These are phyloP conservation scores for Dryas drummondii DNA, from an alignment of 306 rosid genomes.

Conservation along the genomic window DNA sequence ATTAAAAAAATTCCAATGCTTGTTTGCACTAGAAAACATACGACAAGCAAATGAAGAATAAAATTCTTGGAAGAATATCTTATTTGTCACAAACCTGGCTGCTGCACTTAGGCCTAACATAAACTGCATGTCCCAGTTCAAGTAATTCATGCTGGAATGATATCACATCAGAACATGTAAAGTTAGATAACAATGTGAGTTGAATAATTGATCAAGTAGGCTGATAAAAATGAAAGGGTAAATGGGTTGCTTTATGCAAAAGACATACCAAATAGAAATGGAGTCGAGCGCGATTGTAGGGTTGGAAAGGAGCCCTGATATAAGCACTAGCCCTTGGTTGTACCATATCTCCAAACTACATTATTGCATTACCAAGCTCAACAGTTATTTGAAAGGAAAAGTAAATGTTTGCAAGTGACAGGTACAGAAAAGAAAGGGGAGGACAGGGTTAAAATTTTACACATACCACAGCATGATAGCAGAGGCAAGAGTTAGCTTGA, in stretches of 20 bases:
- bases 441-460: not conserved
- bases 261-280: slow-evolving; percentile 48
- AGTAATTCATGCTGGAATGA: slow-evolving; percentile 56
- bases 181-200: not conserved
- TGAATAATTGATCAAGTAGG: not conserved
- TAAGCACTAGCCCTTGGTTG: slow-evolving; percentile 64
- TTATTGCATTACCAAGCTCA: not conserved
- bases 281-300: slow-evolving; percentile 65
- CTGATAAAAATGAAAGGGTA: not conserved
- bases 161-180: not conserved
- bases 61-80: not conserved
- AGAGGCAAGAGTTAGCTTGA: slow-evolving; percentile 65
- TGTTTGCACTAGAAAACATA: not conserved
- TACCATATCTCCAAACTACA: slow-evolving; percentile 88
- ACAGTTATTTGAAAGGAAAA: not conserved
- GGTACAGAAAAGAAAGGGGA: too few species aligned
- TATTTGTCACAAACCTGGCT: slow-evolving; percentile 47
- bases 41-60: not conserved
- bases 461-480: slow-evolving; percentile 66
- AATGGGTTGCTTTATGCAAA: not conserved
- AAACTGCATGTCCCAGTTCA: slow-evolving; percentile 70
- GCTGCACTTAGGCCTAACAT: slow-evolving; percentile 75
- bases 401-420: not conserved
- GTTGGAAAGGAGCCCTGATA: slow-evolving; percentile 66
- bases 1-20: not conserved